Conservation (phyloP, 805 yeast species). For the Maudiozyma saulgeensis region DNA sequence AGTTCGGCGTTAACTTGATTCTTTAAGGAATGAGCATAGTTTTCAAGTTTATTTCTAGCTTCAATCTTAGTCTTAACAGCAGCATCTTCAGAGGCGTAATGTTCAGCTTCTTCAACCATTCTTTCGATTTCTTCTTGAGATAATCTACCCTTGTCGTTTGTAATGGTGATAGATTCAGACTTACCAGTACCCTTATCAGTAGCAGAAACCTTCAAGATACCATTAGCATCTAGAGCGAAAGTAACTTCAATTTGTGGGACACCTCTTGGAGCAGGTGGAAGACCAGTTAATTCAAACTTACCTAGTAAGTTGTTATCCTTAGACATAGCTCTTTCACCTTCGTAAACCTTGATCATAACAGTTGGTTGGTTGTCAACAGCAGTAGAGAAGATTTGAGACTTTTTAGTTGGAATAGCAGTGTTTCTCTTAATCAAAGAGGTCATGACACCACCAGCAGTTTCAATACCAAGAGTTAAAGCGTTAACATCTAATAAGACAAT, state of each 20-base stretch:
- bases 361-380: conserved; percentile 96
- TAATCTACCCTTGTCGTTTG: conserved; percentile 90
- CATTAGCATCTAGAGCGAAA: conserved; percentile 94
- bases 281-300: conserved; percentile 92
- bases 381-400: conserved; percentile 90
- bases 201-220: conserved; percentile 92
- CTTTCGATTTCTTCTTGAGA: conserved; percentile 90
- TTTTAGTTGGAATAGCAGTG: conserved; percentile 91
- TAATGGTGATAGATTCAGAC: conserved; percentile 81
- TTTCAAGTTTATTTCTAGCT: conserved; percentile 80
- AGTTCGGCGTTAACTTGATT: conserved; percentile 55
- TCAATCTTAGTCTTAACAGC: conserved; percentile 75
- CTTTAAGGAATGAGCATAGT: conserved; percentile 76
- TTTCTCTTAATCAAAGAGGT: conserved; percentile 90
- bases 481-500: conserved; percentile 86
- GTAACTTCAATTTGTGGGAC: conserved; percentile 97
- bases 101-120: conserved; percentile 97
- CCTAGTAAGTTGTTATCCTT: conserved; percentile 93
- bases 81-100: conserved; percentile 85
- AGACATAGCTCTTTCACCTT: conserved; percentile 93
- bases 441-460: conserved; percentile 97
- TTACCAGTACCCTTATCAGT: conserved; percentile 92
- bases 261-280: conserved; percentile 99
- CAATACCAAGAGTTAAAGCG: conserved; percentile 91
- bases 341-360: conserved; percentile 85